These are phyloP conservation scores for Chaetomium sp. DNA, from an alignment of 2,329 filamentous ascomycete species.

Conservation along the genomic window DNA sequence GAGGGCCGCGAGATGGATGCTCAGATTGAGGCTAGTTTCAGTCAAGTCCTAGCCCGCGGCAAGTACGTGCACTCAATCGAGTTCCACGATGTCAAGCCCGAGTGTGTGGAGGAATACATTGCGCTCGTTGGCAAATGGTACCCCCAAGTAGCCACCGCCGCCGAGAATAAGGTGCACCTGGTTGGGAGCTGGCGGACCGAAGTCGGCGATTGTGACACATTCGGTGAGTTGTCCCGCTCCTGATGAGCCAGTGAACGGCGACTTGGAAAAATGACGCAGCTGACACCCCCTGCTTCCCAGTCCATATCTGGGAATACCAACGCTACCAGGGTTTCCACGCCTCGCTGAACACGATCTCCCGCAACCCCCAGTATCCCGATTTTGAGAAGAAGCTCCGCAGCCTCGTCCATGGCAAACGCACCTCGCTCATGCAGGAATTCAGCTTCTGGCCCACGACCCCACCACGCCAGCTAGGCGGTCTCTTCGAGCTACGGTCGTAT, in stretches of 20 bases:
- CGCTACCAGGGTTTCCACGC: constrained; percentile 93
- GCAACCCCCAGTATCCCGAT: constrained; percentile 73
- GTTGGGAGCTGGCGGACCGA: constrained; percentile 98
- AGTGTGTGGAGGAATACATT: constrained; percentile 92
- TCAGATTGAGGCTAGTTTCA: constrained; percentile 94
- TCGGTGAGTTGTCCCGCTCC: constrained; percentile 53
- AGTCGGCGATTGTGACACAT: constrained; percentile 94
- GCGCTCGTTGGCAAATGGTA: constrained; percentile 88
- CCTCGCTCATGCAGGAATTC: constrained; percentile 98
- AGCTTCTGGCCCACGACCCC: constrained; percentile 98
- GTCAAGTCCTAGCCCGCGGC: constrained; percentile 85
- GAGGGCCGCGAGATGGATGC: constrained; percentile 91
- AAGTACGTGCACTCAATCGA: constrained; percentile 99
- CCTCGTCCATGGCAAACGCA: constrained; percentile 78
- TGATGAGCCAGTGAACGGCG: neutral
- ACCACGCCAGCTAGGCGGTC: constrained; percentile 79
- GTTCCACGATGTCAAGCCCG: constrained; percentile 90
- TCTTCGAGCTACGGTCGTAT: constrained; percentile 96
- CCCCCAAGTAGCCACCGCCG: constrained; percentile 74
- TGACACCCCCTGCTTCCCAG: constrained; percentile 39
- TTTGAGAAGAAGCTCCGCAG: constrained; percentile 80
- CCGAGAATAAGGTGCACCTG: constrained; percentile 89
- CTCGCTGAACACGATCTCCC: constrained; percentile 77
- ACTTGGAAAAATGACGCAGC: neutral
- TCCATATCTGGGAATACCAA: constrained; percentile 99